phyloP scores from a whole-genome alignment of 345 rosid species.

The Sapria himalayana region DNA sequence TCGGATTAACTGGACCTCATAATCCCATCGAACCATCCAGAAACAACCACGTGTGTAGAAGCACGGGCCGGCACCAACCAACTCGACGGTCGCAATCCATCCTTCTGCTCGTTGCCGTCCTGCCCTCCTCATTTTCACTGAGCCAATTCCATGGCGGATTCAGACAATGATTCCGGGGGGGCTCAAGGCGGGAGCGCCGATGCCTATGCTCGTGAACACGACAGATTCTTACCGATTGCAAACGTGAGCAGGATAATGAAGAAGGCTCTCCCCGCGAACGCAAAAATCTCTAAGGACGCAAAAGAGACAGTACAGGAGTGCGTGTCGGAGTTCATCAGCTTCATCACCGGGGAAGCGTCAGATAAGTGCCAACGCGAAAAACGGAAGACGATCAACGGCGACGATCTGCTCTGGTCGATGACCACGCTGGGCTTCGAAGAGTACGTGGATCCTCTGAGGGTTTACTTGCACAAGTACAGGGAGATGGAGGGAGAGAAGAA shows the following conservation, averaged over 20 bases:
- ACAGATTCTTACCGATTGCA: constrained; percentile 53
- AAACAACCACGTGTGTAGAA: too few relatives aligned
- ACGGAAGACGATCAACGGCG: constrained; percentile 64
- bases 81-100: too few relatives aligned
- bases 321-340: constrained; percentile 63
- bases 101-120: too few relatives aligned
- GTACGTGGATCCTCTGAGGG: constrained; percentile 50
- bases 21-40: too few relatives aligned
- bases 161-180: constrained; percentile 48
- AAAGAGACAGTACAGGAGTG: constrained; percentile 70
- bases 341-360: constrained; percentile 60
- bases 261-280: constrained; percentile 54
- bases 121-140: too few relatives aligned
- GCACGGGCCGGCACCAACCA: too few relatives aligned
- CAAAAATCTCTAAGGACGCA: constrained; percentile 59
- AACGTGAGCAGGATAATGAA: constrained; percentile 72
- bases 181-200: constrained; percentile 19
- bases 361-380: constrained; percentile 71
- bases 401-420: constrained; percentile 67
- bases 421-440: constrained; percentile 58
- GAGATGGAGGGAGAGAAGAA: constrained; percentile 56
- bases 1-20: too few relatives aligned
- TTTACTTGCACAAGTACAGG: constrained; percentile 50
- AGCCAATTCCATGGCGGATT: constrained; percentile 38
- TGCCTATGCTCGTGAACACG: constrained; percentile 31